Evolutionary conservation across 164 flowering plant species (phyloP).

Genomic region (Piper longum): DNA sequence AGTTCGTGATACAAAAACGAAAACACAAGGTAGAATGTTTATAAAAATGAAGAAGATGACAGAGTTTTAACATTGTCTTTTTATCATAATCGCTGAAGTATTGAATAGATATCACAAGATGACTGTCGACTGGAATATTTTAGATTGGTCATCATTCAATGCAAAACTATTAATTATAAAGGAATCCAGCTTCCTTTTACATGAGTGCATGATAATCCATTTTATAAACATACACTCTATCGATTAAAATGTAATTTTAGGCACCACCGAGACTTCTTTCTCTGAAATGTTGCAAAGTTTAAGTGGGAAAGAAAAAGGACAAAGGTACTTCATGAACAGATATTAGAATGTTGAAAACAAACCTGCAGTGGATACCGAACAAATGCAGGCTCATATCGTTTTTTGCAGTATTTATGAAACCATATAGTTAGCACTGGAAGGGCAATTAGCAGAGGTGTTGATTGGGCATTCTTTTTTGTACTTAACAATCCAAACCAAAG

Average conservation of each 20-base stretch:
- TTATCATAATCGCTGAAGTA: too few relatives aligned
- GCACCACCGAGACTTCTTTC: too few relatives aligned
- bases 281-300: too few relatives aligned
- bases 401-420: constrained; percentile 67
- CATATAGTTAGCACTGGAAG: constrained; percentile 74
- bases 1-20: background rate
- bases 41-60: background rate
- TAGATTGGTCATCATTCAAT: too few relatives aligned
- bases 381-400: constrained; percentile 70
- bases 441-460: constrained; percentile 55
- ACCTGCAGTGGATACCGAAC: constrained; percentile 64
- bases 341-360: constrained; percentile 1
- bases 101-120: too few relatives aligned
- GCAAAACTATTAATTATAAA: too few relatives aligned
- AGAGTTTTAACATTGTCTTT: too few relatives aligned
- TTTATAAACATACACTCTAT: too few relatives aligned
- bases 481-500: constrained; percentile 60
- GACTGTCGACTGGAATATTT: too few relatives aligned
- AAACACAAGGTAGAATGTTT: background rate
- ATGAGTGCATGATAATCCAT: too few relatives aligned
- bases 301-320: background rate
- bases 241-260: too few relatives aligned
- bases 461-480: constrained; percentile 48
- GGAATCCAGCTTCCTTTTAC: too few relatives aligned
- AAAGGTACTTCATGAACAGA: background rate